Conservation (phyloP, 768 basidiomycete genomes). For the Cytidiella melzeri region DNA sequence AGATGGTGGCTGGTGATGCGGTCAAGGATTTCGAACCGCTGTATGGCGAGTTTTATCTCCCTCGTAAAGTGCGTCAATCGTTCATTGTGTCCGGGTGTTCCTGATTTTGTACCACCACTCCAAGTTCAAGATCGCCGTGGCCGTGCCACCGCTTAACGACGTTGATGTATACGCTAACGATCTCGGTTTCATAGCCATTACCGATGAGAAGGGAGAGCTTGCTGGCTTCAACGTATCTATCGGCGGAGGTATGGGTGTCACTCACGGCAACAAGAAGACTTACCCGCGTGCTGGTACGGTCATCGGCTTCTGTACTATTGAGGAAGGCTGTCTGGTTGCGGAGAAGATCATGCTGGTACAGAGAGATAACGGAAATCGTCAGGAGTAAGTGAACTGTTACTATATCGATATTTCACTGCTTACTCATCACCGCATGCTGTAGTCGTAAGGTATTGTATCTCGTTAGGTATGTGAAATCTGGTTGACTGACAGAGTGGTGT, state of each 20-base stretch:
- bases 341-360: conserved; percentile 94
- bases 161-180: conserved; percentile 96
- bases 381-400: conserved; percentile 77
- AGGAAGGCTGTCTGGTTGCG: conserved; percentile 80
- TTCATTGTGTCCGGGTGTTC: not conserved
- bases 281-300: conserved; percentile 87
- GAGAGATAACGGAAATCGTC: conserved; percentile 92
- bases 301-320: conserved; percentile 88
- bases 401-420: no score
- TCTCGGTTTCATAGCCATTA: conserved; percentile 93
- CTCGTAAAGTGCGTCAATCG: conserved; percentile 65
- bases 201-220: conserved; percentile 67
- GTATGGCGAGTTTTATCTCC: conserved; percentile 97
- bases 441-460: conserved; percentile 38
- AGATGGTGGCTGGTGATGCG: conserved; percentile 90
- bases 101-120: not conserved
- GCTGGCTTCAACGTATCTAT: conserved; percentile 90
- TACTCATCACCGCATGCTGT: no score
- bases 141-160: conserved; percentile 94
- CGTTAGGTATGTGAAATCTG: no score
- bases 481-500: no score
- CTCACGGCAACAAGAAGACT: conserved; percentile 98
- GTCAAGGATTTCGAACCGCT: conserved; percentile 92
- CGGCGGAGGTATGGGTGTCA: conserved; percentile 99
- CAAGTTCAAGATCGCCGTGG: conserved; percentile 96